Conservation (phyloP, 2,329 filamentous ascomycete species). For the Spiromastix sp. region DNA sequence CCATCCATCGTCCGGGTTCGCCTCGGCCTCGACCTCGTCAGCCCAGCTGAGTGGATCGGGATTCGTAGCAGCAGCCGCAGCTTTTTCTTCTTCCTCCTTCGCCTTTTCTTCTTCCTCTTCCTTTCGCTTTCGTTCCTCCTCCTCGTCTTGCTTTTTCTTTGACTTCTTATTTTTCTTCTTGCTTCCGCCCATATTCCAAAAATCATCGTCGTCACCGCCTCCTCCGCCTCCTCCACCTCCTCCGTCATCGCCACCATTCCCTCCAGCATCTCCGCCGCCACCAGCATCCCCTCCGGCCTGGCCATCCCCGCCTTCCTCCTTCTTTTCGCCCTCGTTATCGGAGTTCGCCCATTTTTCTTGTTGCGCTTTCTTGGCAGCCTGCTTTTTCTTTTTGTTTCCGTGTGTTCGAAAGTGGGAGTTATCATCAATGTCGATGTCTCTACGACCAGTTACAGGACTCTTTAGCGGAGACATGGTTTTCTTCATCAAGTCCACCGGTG, state of each 20-base stretch:
- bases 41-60: slow-evolving; percentile 34
- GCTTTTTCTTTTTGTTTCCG: slow-evolving; percentile 9
- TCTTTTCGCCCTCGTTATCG: slow-evolving; percentile 3
- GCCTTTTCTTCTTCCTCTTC: slow-evolving; percentile 6
- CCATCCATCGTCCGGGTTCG: slow-evolving; percentile 43
- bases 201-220: slow-evolving; percentile 8
- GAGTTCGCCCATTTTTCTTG: slow-evolving; percentile 3
- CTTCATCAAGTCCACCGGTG: neutral
- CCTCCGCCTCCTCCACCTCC: slow-evolving; percentile 4
- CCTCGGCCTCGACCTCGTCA: slow-evolving; percentile 27
- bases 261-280: neutral
- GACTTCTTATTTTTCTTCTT: slow-evolving; percentile 13
- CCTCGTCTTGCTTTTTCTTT: slow-evolving; percentile 9
- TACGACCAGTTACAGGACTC: neutral
- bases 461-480: neutral
- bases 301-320: slow-evolving; percentile 5
- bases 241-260: slow-evolving; percentile 1
- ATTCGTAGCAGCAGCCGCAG: slow-evolving; percentile 20
- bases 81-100: slow-evolving; percentile 8
- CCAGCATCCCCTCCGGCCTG: slow-evolving; percentile 6
- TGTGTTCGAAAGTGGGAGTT: slow-evolving; percentile 8
- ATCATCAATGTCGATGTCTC: slow-evolving; percentile 9
- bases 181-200: slow-evolving; percentile 3
- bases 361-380: slow-evolving; percentile 3
- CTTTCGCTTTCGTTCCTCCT: slow-evolving; percentile 4